phyloP scores from a whole-genome alignment of 2,329 filamentous ascomycete genomes.

The Aspergillus clavatus region DNA sequence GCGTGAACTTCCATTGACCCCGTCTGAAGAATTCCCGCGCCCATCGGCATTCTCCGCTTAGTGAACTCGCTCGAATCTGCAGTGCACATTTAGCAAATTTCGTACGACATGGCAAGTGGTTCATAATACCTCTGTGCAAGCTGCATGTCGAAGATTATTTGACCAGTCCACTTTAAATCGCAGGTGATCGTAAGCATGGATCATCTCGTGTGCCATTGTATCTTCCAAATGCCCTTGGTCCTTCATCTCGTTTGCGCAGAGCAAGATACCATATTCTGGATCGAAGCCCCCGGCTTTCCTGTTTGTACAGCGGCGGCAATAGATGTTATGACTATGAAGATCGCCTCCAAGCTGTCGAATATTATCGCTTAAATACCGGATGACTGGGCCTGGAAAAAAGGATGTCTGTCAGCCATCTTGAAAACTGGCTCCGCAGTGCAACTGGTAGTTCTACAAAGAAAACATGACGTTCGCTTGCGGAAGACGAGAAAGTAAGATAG shows the following conservation, averaged over 20 bases:
- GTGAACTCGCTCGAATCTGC: conserved; percentile 84
- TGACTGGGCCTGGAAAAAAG: conserved; percentile 57
- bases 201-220: conserved; percentile 93
- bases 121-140: conserved; percentile 76
- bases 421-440: no score
- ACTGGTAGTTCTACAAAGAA: no score
- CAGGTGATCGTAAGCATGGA: conserved; percentile 91
- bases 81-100: conserved; percentile 9
- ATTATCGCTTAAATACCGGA: conserved; percentile 81
- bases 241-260: conserved; percentile 88
- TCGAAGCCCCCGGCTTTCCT: conserved; percentile 78
- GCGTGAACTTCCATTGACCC: conserved; percentile 81
- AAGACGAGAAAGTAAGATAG: neutral
- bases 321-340: conserved; percentile 68
- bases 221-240: conserved; percentile 82
- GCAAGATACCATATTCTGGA: conserved; percentile 76
- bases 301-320: conserved; percentile 72
- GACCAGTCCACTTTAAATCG: conserved; percentile 83
- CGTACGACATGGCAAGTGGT: neutral
- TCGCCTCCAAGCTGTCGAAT: conserved; percentile 73
- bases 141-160: conserved; percentile 80
- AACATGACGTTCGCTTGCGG: no score
- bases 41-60: conserved; percentile 93
- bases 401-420: neutral
- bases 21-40: conserved; percentile 77